These are phyloP conservation scores for Rusavskia elegans DNA, from an alignment of 495 filamentous ascomycete genomes.

Conservation along the genomic window DNA sequence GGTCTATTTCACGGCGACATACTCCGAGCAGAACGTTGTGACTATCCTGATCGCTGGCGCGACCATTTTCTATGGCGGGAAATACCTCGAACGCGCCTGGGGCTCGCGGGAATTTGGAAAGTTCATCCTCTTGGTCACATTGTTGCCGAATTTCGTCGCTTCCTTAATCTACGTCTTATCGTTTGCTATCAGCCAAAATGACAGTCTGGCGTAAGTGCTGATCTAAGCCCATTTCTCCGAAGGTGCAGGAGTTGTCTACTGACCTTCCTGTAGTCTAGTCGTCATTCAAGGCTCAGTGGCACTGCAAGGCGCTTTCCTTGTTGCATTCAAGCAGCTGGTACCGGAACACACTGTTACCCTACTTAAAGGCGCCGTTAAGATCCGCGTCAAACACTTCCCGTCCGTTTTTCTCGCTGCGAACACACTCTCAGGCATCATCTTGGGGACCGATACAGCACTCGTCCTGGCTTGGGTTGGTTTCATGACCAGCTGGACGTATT, in stretches of 20 bases:
- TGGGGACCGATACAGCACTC: conserved; percentile 74
- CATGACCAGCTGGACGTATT: conserved; percentile 82
- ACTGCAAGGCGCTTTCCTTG: conserved; percentile 84
- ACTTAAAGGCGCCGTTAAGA: conserved; percentile 69
- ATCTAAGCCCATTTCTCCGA: not conserved
- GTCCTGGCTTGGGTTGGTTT: conserved; percentile 71
- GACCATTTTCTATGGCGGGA: conserved; percentile 83
- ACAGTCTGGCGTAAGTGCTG: conserved; percentile 49
- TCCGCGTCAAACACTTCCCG: conserved; percentile 89
- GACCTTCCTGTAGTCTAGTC: conserved; percentile 11
- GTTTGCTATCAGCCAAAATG: conserved; percentile 52
- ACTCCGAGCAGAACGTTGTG: conserved; percentile 88
- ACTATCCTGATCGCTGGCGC: conserved; percentile 63
- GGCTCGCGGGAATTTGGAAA: conserved; percentile 82
- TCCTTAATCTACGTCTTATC: conserved; percentile 58
- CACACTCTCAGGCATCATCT: conserved; percentile 56
- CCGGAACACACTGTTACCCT: conserved; percentile 96
- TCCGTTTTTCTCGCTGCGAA: conserved; percentile 74
- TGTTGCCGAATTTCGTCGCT: conserved; percentile 65
- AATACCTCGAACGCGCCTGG: conserved; percentile 94
- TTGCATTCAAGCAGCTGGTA: conserved; percentile 95
- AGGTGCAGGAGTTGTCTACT: not conserved
- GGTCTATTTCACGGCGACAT: conserved; percentile 73
- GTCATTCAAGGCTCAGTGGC: conserved; percentile 58
- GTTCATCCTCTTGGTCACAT: conserved; percentile 61